Evolutionary conservation across 305 asterid genomes (phyloP).

Genomic region (Euphrasia arctica): DNA sequence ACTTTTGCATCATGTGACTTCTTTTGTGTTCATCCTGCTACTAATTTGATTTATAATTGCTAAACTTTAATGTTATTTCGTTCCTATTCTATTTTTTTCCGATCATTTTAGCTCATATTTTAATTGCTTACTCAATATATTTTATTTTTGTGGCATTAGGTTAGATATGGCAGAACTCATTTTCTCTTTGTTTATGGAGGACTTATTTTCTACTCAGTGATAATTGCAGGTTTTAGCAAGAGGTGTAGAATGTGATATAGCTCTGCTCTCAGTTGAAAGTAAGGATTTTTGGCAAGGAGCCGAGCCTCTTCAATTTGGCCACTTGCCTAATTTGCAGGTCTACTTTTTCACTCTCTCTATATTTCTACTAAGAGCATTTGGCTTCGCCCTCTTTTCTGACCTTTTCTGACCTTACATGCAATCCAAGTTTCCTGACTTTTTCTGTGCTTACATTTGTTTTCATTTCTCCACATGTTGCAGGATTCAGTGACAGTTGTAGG

Average conservation of each 20-base stretch:
- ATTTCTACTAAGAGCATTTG: slow-evolving; percentile 12
- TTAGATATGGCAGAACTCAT: slow-evolving; percentile 11
- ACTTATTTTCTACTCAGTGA: slow-evolving; percentile 30
- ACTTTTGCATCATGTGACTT: slow-evolving; percentile 20
- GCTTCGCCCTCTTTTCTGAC: neutral
- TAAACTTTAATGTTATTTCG: neutral
- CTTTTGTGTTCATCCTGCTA: slow-evolving; percentile 4
- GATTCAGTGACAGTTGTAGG: slow-evolving; percentile 94
- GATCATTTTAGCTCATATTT: neutral
- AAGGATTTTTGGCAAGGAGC: slow-evolving; percentile 77
- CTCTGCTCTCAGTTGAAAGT: slow-evolving; percentile 86
- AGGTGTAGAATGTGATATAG: slow-evolving; percentile 97
- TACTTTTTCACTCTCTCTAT: slow-evolving; percentile 14
- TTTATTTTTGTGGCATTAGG: neutral
- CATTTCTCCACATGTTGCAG: slow-evolving; percentile 36
- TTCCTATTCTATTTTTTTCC: neutral
- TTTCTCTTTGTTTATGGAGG: slow-evolving; percentile 15
- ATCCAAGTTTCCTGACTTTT: slow-evolving; percentile 7
- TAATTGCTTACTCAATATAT: neutral
- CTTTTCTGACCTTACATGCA: too few relatives aligned
- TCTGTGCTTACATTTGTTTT: slow-evolving; percentile 3
- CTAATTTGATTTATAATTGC: slow-evolving; percentile 14
- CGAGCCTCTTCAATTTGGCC: slow-evolving; percentile 42
- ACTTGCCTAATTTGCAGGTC: slow-evolving; percentile 45
- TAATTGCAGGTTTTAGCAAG: slow-evolving; percentile 80